Conservation (phyloP, 768 basidiomycete species). For the Rhizopogon roseolus region DNA sequence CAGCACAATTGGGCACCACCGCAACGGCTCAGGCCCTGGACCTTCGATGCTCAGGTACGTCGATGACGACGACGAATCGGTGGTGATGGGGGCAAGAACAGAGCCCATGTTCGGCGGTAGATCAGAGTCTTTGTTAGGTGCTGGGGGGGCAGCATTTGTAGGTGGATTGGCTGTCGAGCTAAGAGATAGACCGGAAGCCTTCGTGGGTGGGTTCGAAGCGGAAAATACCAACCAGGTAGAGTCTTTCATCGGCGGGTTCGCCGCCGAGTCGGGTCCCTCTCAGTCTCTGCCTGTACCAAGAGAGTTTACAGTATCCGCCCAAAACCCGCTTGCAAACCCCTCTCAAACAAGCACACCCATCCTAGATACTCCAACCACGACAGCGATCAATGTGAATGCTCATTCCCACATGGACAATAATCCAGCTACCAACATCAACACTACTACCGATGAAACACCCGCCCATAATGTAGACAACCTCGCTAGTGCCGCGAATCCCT, state of each 20-base stretch:
- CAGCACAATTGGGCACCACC: neutral
- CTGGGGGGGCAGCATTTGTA: neutral
- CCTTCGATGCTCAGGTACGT: constrained; percentile 4
- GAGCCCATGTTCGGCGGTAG: neutral
- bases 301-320: neutral
- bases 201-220: neutral
- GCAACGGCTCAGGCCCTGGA: neutral
- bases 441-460: constrained; percentile 3
- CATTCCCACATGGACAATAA: neutral
- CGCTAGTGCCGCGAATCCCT: neutral
- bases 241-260: constrained; percentile 1
- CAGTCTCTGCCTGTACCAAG: neutral
- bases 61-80: neutral
- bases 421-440: constrained; percentile 10
- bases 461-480: neutral
- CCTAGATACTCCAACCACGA: neutral
- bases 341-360: constrained; percentile 8
- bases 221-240: constrained; percentile 5
- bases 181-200: neutral
- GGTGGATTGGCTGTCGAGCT: neutral
- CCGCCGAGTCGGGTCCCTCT: constrained; percentile 1
- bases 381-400: neutral
- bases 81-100: neutral
- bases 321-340: constrained; percentile 5
- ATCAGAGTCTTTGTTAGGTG: neutral